Evolutionary conservation across 768 basidiomycete genomes (phyloP).

Genomic region (Crucibulum laeve): DNA sequence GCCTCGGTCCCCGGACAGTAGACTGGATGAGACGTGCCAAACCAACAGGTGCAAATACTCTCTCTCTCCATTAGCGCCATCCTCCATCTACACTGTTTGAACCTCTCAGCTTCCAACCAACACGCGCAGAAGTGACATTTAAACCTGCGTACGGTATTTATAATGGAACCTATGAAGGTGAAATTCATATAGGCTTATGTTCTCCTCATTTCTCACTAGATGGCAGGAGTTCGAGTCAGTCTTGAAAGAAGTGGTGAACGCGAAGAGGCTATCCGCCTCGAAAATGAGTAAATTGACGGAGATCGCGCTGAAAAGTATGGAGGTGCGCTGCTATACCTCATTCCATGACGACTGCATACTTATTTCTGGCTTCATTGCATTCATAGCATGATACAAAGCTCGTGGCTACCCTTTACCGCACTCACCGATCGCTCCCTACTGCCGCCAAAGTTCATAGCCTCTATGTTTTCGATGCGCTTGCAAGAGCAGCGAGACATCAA

Average conservation of each 20-base stretch:
- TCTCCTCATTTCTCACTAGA: constrained; percentile 6
- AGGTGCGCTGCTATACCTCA: constrained; percentile 43
- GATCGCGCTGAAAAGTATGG: constrained; percentile 70
- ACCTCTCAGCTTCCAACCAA: no score
- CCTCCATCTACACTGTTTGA: no score
- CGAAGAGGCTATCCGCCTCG: constrained; percentile 82
- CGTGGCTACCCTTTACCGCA: constrained; percentile 84
- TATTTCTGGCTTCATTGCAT: constrained; percentile 2
- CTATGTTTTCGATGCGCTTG: constrained; percentile 91
- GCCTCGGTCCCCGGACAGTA: constrained; percentile 18
- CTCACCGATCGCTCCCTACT: constrained; percentile 73
- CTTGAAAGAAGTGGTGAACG: constrained; percentile 77
- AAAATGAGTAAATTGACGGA: constrained; percentile 79
- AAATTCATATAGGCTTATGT: no score
- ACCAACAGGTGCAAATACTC: constrained; percentile 35
- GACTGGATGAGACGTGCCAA: no score
- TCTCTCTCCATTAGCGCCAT: constrained; percentile 11
- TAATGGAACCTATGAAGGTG: no score
- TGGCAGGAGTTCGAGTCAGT: constrained; percentile 74
- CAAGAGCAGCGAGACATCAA: constrained; percentile 72
- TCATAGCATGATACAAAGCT: constrained; percentile 81
- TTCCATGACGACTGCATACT: not conserved
- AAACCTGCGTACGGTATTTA: no score
- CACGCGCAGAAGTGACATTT: no score
- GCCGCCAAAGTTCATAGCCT: constrained; percentile 79